Evolutionary conservation across 2,329 filamentous ascomycete species (phyloP).

Genomic region (Trichophaea hybrida): DNA sequence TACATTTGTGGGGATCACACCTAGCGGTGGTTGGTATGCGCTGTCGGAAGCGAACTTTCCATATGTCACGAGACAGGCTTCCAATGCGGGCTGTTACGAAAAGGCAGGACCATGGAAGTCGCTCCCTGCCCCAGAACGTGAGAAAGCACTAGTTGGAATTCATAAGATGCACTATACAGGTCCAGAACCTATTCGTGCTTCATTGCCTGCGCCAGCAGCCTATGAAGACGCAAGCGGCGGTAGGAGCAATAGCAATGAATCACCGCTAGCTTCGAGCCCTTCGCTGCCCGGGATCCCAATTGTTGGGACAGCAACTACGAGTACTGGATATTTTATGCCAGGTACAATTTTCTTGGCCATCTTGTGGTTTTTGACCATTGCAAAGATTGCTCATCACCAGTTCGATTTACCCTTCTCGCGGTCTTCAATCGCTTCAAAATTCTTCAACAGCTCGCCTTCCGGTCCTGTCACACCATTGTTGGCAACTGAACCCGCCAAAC

Average conservation of each 20-base stretch:
- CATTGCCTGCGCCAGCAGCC: conserved; percentile 32
- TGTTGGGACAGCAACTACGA: not conserved
- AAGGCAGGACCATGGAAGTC: conserved; percentile 29
- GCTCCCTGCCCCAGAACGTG: conserved; percentile 37
- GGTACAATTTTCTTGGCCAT: not conserved
- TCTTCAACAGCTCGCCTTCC: not conserved
- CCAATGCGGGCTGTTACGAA: conserved; percentile 40
- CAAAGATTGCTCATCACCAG: not conserved
- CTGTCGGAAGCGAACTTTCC: conserved; percentile 79
- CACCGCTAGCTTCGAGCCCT: not conserved
- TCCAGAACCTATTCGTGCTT: conserved; percentile 30
- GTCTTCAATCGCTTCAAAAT: too few species aligned
- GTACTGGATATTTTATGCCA: not conserved
- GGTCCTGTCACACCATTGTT: not conserved
- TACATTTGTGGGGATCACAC: conserved; percentile 37
- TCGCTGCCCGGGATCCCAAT: not conserved
- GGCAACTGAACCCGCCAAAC: not conserved
- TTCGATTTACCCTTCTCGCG: not conserved
- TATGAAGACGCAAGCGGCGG: not conserved
- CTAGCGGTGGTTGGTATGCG: conserved; percentile 82
- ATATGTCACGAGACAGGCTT: conserved; percentile 58
- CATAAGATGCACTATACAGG: conserved; percentile 45
- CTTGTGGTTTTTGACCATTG: not conserved
- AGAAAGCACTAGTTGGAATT: conserved; percentile 53
- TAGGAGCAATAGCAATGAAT: not conserved